Evolutionary conservation across 768 basidiomycete species (phyloP), one percentile per base, ranked within the genome.

Genomic region (Amanita jacksonii): DNA sequence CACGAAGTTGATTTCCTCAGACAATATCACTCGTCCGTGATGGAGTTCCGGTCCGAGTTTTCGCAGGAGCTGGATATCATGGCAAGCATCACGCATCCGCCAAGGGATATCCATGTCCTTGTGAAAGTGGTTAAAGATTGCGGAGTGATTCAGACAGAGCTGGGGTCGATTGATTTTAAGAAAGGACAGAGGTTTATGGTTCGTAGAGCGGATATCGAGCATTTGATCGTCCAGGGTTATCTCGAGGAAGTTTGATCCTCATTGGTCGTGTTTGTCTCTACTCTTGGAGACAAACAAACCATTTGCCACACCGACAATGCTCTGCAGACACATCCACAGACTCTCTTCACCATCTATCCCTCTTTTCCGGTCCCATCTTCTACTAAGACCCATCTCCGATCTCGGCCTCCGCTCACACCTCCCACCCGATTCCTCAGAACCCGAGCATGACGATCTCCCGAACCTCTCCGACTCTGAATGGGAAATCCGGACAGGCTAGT

Each of bases 101-200:
- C 94, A 1, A 89, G 83, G 59, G 92, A 96, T 52, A 67, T 97
- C 24, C 83, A 91, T 57, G 88, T 91, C 30, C 70, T 82, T 31
- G 92, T 98, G 18, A 75, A 77, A 45, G 94, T 97, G 24, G 74
- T 90, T 19, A 74, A 73, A 53, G 92, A 97, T 55, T 91, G 90
- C 51, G 94, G 96, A 2, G 77, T 83, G 41, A 88, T 99, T 15
- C 84, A 91, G 61, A 90, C 93, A 1, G 91, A 96, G 62, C 67
- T 84, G 45, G 96, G 96, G 7, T 82, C 76, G 45, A 82, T 99
- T 47, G 85, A 93, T 60, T 92, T 98, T 57, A 74, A 76, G 56
- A 86, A 82, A 60, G 94, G 92, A 0, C 84, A 90, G 61, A 67
- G 94, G 50, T 94, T 88, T 54, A 81, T 92, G 72, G 82, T 97